Conservation (phyloP, 257 asterid genomes). For the Ilex asprella region DNA sequence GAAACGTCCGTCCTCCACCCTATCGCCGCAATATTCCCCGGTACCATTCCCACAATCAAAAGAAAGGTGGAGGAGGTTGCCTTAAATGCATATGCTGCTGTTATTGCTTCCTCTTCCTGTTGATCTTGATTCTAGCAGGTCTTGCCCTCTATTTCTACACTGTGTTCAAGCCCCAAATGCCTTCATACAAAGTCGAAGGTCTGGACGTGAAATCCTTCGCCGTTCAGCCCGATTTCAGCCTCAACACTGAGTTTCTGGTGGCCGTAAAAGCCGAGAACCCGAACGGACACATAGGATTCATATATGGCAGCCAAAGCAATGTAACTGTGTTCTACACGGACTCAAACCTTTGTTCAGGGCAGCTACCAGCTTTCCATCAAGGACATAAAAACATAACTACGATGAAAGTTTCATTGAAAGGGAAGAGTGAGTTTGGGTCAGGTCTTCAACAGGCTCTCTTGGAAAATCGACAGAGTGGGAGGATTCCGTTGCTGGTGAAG, state of each 20-base stretch:
- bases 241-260: conserved; percentile 23
- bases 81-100: conserved; percentile 45
- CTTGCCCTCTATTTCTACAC: conserved; percentile 15
- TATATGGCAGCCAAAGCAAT: conserved; percentile 28
- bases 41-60: conserved; percentile 18
- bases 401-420: conserved; percentile 28
- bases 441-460: conserved; percentile 22
- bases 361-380: conserved; percentile 40
- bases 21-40: conserved; percentile 31
- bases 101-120: conserved; percentile 30
- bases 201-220: conserved; percentile 33
- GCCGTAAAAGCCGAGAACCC: conserved; percentile 40
- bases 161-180: conserved; percentile 28
- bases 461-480: conserved; percentile 14
- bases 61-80: conserved; percentile 9
- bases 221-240: conserved; percentile 33
- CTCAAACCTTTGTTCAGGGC: conserved; percentile 30
- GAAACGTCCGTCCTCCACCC: conserved; percentile 16
- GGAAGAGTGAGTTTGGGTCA: conserved; percentile 31
- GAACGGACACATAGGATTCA: conserved; percentile 30
- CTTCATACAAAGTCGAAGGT: conserved; percentile 25
- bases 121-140: conserved; percentile 15
- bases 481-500: conserved; percentile 40
- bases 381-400: conserved; percentile 28
- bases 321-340: conserved; percentile 19